Conservation (phyloP, 2,329 filamentous ascomycete genomes). For the Penicillium oxalicum region DNA sequence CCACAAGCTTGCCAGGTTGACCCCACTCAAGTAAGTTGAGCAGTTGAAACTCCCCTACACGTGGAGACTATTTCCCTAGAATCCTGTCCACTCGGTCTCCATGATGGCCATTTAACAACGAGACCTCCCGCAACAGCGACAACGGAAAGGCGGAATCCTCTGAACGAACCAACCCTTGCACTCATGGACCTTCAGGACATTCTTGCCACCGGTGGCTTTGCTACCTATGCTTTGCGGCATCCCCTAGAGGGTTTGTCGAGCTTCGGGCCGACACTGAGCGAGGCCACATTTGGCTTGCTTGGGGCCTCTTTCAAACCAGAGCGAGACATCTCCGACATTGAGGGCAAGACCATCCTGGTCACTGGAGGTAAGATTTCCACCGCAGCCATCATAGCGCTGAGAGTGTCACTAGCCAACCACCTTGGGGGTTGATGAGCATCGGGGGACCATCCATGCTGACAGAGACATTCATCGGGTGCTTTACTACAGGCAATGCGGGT, state of each 20-base stretch:
- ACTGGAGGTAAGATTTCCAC: constrained; percentile 42
- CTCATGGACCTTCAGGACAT: constrained; percentile 16
- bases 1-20: no score
- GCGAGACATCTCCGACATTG: constrained; percentile 42
- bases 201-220: constrained; percentile 12
- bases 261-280: constrained; percentile 32
- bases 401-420: no score
- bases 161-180: no score
- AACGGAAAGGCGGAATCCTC: no score
- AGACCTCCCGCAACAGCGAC: no score
- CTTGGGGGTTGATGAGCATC: no score
- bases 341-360: constrained; percentile 47
- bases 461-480: background rate
- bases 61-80: background rate
- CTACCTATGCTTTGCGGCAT: constrained; percentile 20
- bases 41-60: no score
- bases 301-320: constrained; percentile 39
- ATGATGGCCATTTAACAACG: background rate
- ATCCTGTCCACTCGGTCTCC: background rate
- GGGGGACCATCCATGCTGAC: background rate
- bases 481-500: constrained; percentile 39
- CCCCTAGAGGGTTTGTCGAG: constrained; percentile 28
- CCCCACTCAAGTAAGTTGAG: no score
- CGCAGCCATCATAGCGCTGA: no score
- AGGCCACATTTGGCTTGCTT: constrained; percentile 29